Base-by-base conservation (phyloP, 1,139 yeast species). In the Protomyces arabidopsidicola region DNA sequence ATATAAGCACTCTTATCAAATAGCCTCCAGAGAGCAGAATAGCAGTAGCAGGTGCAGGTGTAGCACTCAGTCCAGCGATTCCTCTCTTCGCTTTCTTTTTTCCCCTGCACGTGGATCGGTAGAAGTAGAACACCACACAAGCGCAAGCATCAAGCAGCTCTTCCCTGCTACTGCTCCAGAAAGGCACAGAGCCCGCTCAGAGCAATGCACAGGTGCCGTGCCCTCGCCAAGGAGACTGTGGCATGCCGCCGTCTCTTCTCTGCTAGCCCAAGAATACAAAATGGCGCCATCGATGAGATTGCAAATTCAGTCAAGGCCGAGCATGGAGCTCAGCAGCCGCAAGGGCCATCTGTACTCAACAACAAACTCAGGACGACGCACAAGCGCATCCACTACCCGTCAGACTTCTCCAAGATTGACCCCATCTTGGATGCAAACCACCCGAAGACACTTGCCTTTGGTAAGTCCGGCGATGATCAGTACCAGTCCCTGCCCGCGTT, bases 361-460 rank as follows among this genome's bases (percentile, higher is more conserved):
- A 42, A 42, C 48, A 42, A 42, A 24, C 48, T 58, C 16, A 51
- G 63, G 2, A 63, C 69, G 60, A 65, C 70, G 50, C 48, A 64
- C 64, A 73, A 72, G 54, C 39, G 39, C 53, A 36, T 54, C 57
- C 38, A 48, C 35, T 65, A 45, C 48, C 72, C 79, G 78, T 55
- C 72, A 70, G 66, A 75, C 79, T 71, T 73, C 74, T 68, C 71
- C 74, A 68, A 71, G 69, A 36, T 69, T 69, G 53, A 54, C 55
- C 63, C 64, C 2, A 31, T 54, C 22, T 42, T 59, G 60, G 64
- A 57, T 45, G 27, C 20, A 20, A 31, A 20, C 38, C 50, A 16
- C 10, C 59, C 59, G 9, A 27, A 55, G 18, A 45, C 53, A 31
- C 22, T 42, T n/a, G 48, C 48, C 12, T 42, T 42, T n/a, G 48